phyloP scores from a whole-genome alignment of 1,139 yeast genomes.

The Geotrichum siamense region DNA sequence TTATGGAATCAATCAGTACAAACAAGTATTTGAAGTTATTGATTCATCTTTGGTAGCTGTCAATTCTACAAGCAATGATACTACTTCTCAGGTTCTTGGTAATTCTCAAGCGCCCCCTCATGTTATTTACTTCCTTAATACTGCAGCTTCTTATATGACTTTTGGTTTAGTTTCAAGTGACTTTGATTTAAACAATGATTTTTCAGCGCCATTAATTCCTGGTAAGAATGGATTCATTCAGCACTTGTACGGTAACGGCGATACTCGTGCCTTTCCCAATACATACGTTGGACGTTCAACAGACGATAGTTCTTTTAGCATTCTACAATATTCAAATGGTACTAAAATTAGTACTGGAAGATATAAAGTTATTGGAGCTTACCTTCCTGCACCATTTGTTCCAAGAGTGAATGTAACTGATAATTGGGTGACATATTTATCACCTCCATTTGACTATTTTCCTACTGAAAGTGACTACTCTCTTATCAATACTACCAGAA shows the following conservation, averaged over 20 bases:
- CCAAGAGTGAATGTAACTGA: background rate
- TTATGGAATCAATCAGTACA: conserved; percentile 1
- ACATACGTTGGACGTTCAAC: conserved; percentile 10
- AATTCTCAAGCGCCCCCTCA: conserved; percentile 3
- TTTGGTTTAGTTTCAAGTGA: conserved; percentile 7
- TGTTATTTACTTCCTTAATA: conserved; percentile 3
- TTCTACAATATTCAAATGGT: conserved; percentile 6
- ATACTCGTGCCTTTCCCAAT: conserved; percentile 2
- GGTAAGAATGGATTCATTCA: conserved; percentile 9
- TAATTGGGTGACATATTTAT: conserved; percentile 14
- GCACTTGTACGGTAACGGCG: conserved; percentile 8
- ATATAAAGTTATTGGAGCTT: conserved; percentile 11
- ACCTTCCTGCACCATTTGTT: conserved; percentile 7
- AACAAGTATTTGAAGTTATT: conserved; percentile 3
- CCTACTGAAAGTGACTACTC: background rate
- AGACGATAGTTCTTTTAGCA: conserved; percentile 6
- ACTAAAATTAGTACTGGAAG: conserved; percentile 9
- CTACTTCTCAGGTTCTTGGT: conserved; percentile 1
- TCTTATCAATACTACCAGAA: background rate
- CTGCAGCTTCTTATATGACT: conserved; percentile 11
- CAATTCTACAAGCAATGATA: background rate
- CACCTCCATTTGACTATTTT: conserved; percentile 10
- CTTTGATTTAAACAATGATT: conserved; percentile 3
- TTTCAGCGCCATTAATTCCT: conserved; percentile 8
- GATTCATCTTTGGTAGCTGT: background rate